Evolutionary conservation across 2,329 filamentous ascomycete genomes (phyloP), one percentile per base, ranked within the genome.

Genomic region (Dryadomyces sulphureus): DNA sequence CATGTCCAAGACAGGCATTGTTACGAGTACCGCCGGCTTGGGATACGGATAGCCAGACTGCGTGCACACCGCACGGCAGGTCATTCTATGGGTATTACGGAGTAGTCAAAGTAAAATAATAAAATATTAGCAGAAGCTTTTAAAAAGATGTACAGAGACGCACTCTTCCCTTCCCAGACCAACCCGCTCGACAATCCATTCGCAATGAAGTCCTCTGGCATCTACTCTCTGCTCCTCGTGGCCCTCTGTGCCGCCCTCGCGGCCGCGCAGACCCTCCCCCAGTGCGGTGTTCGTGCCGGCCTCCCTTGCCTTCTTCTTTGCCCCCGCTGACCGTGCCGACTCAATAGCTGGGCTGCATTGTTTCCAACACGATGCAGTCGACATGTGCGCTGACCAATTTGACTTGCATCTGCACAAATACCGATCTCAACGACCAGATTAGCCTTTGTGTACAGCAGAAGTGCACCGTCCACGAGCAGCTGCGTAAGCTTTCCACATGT

Each of bases 391-490:
- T 41, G 24, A 41, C 39, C 2, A 41, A 41, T 19, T 9, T 20
- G 3, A 41, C 24, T 16, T 48, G 46, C 24, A 45, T 48, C 35
- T 48, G 46, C 36, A 11, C 17, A 17, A 25, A 45, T 30, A 35
- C 21, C 7, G 35, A 38, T 19, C 46, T 48, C 36, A 48, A 48
- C 19, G 17, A 34, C 3, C 16, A 19, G 20, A 45, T 48, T 25
- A 44, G 34, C 12, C 14, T 35, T 1, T 48, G 46, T 20, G 46
- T 48, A 6, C n/a, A 17, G 41, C 17, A 27, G 19, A 44, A 48
- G 16, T 48, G 46, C 46, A 48, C 41, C 14, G 14, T 48, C n/a
- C 41, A 30, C 40, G 46, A 48, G 38, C 41, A 44, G 36, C 41
- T 48, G 36, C 24, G 46, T 48, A 45, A n/a, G 46, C 3, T 27